phyloP scores from a whole-genome alignment of 2,329 filamentous ascomycete genomes.

The Fusarium transvaalense region DNA sequence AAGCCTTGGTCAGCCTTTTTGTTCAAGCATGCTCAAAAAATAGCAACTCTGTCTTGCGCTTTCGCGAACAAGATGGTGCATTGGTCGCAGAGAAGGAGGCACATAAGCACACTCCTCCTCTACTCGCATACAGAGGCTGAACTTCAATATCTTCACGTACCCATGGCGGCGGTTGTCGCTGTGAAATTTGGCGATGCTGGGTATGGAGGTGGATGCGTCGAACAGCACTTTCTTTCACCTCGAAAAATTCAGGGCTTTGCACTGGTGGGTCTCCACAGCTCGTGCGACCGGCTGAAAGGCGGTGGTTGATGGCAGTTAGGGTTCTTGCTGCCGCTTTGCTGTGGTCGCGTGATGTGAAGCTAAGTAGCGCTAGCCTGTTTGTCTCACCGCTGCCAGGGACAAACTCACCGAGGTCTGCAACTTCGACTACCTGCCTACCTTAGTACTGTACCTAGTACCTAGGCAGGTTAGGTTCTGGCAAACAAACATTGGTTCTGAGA shows the following conservation, averaged over 20 bases:
- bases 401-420: neutral
- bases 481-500: no score
- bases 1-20: slow-evolving; percentile 71
- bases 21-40: slow-evolving; percentile 72
- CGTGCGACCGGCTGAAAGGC: neutral
- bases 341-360: slow-evolving; percentile 12
- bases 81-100: slow-evolving; percentile 46
- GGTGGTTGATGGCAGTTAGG: slow-evolving; percentile 19
- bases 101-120: slow-evolving; percentile 46
- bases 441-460: no score
- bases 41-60: slow-evolving; percentile 49
- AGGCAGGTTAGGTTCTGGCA: no score
- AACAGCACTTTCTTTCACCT: slow-evolving; percentile 42
- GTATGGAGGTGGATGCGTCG: slow-evolving; percentile 48
- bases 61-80: slow-evolving; percentile 49
- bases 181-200: slow-evolving; percentile 57
- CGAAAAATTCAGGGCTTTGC: slow-evolving; percentile 50
- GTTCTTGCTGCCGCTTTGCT: neutral
- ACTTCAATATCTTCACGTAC: slow-evolving; percentile 64
- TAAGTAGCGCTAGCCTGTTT: neutral
- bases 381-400: neutral
- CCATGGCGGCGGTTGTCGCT: slow-evolving; percentile 67
- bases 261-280: slow-evolving; percentile 24
- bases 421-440: no score
- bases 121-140: slow-evolving; percentile 66